These are phyloP conservation scores for Acidomyces sp. DNA, from an alignment of 495 filamentous ascomycete genomes.

Conservation along the genomic window DNA sequence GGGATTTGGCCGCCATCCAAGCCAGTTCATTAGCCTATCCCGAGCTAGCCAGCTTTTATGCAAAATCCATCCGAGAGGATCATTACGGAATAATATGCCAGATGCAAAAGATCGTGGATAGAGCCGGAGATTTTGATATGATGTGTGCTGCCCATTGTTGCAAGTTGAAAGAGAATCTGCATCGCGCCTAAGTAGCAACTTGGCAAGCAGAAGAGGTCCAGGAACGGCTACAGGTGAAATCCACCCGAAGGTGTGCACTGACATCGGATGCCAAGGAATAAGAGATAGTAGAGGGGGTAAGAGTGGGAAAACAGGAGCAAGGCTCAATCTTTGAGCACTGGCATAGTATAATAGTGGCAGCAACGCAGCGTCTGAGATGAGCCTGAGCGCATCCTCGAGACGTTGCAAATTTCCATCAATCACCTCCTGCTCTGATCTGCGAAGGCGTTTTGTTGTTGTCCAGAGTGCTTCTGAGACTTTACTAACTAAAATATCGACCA, in stretches of 20 bases:
- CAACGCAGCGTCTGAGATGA: slow-evolving; percentile 5
- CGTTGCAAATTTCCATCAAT: background rate
- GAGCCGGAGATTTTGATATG: too few species aligned
- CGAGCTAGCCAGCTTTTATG: background rate
- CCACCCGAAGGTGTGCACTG: slow-evolving; percentile 7
- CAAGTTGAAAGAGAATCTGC: too few species aligned
- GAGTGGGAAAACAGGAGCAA: slow-evolving; percentile 12
- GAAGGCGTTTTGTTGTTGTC: too few species aligned
- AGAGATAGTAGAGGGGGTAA: slow-evolving; percentile 1
- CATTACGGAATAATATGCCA: too few species aligned
- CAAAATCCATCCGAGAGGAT: slow-evolving; percentile 1
- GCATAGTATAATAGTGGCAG: slow-evolving; percentile 11
- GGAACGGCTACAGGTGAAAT: background rate
- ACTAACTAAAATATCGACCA: background rate
- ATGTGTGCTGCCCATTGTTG: too few species aligned
- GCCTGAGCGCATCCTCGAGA: background rate
- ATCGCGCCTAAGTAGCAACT: too few species aligned
- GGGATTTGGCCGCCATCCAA: background rate
- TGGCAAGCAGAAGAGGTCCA: slow-evolving; percentile 2
- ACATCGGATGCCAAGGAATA: background rate
- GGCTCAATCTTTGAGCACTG: slow-evolving; percentile 9
- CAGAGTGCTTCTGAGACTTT: background rate
- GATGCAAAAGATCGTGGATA: too few species aligned
- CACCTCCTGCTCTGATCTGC: background rate
- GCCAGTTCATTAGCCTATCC: background rate